These are phyloP conservation scores for Sugiyamaella floridensis DNA, from an alignment of 805 yeast genomes.

Conservation along the genomic window DNA sequence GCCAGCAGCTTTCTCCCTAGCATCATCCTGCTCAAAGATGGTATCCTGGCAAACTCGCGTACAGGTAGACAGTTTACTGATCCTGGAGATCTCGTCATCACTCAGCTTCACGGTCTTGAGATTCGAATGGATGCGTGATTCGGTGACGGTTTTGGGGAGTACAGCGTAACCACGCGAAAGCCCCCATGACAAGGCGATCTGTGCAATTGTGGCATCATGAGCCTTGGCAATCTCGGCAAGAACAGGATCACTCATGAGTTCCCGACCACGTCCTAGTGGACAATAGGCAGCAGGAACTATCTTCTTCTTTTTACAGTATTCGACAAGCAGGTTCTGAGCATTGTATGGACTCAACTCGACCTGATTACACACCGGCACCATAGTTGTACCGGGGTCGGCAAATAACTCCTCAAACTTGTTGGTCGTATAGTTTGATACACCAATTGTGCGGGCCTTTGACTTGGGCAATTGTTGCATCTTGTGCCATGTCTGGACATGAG, in stretches of 20 bases:
- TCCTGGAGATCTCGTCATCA: conserved; percentile 32
- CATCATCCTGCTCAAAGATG: too few relatives aligned
- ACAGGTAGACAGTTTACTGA: neutral
- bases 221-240: conserved; percentile 52
- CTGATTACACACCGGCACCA: conserved; percentile 67
- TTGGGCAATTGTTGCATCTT: conserved; percentile 52
- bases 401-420: conserved; percentile 24
- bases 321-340: conserved; percentile 54
- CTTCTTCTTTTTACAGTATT: conserved; percentile 45
- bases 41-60: too few relatives aligned
- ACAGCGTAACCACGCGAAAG: conserved; percentile 50
- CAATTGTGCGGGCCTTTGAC: conserved; percentile 51
- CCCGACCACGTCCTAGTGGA: conserved; percentile 65
- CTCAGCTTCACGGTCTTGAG: conserved; percentile 35
- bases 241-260: conserved; percentile 47
- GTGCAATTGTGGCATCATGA: conserved; percentile 43
- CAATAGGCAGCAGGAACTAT: conserved; percentile 68
- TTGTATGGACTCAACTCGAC: conserved; percentile 69
- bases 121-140: conserved; percentile 46
- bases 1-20: too few relatives aligned
- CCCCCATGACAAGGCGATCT: conserved; percentile 43
- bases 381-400: conserved; percentile 5
- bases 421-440: conserved; percentile 52
- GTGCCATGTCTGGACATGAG: conserved; percentile 51
- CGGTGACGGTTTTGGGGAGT: conserved; percentile 62